These are phyloP conservation scores for Alternaria panax DNA, from an alignment of 2,329 filamentous ascomycete species.

Conservation along the genomic window DNA sequence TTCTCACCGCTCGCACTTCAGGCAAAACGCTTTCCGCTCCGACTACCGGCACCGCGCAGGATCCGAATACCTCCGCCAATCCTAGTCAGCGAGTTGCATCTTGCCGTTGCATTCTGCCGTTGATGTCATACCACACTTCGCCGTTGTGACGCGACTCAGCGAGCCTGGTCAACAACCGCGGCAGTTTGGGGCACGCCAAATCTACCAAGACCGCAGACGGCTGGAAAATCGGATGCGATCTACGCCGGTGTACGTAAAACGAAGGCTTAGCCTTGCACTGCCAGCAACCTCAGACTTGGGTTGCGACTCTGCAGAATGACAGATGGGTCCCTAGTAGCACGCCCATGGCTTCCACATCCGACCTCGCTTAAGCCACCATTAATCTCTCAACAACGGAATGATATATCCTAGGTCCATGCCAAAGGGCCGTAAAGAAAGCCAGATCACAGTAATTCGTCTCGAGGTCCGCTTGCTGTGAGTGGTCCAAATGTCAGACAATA, in stretches of 20 bases:
- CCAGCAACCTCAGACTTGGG: conserved; percentile 29
- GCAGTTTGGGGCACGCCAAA: conserved; percentile 21
- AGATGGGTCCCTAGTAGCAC: conserved; percentile 9
- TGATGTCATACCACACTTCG: conserved; percentile 28
- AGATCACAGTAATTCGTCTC: conserved; percentile 1
- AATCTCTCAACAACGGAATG: conserved; percentile 20
- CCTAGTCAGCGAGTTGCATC: conserved; percentile 9
- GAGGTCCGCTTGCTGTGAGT: conserved; percentile 11
- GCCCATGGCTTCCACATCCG: conserved; percentile 1
- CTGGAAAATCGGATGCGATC: conserved; percentile 21
- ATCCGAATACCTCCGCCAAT: conserved; percentile 32
- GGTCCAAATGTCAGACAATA: background rate
- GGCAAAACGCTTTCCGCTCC: conserved; percentile 34
- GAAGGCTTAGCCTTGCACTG: conserved; percentile 20
- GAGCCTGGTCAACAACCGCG: conserved; percentile 15
- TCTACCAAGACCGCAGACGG: conserved; percentile 16
- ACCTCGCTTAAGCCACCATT: conserved; percentile 8
- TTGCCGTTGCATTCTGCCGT: conserved; percentile 7
- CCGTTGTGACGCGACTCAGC: conserved; percentile 17
- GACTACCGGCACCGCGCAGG: conserved; percentile 23
- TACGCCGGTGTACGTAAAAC: conserved; percentile 33
- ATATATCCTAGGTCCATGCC: conserved; percentile 2
- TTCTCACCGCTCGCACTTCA: conserved; percentile 34
- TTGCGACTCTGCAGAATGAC: conserved; percentile 21
- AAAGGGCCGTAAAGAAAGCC: conserved; percentile 6